Conservation (phyloP, 345 rosid species). For the Gynandropsis gynandra region DNA sequence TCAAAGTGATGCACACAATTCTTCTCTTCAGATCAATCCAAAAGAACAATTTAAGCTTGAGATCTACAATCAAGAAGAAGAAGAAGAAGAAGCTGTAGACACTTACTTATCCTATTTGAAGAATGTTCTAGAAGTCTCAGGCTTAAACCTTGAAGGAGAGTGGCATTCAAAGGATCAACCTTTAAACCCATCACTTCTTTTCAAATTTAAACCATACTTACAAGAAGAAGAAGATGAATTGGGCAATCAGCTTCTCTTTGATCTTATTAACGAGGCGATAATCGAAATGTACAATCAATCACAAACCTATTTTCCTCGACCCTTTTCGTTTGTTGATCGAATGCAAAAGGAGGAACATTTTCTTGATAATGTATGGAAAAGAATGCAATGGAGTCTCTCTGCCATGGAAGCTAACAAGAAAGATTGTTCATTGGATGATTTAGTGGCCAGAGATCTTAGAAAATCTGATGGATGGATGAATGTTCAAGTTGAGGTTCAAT, state of each 20-base stretch:
- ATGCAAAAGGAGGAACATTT: constrained; percentile 38
- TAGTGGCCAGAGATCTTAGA: constrained; percentile 46
- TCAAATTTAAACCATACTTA: constrained; percentile 33
- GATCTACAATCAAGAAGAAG: constrained; percentile 17
- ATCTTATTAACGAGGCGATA: constrained; percentile 52
- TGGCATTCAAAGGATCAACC: constrained; percentile 73
- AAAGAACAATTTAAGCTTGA: background rate
- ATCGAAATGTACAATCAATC: constrained; percentile 37
- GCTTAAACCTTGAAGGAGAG: constrained; percentile 39
- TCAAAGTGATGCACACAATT: background rate
- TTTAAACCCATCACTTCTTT: constrained; percentile 49
- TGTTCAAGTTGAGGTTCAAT: constrained; percentile 45
- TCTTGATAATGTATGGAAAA: constrained; percentile 61
- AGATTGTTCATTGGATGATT: constrained; percentile 47
- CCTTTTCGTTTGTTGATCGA: constrained; percentile 33
- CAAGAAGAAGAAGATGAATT: constrained; percentile 27
- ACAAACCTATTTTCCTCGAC: constrained; percentile 48
- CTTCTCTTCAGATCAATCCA: background rate
- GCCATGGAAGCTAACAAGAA: constrained; percentile 28
- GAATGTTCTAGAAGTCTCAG: constrained; percentile 53
- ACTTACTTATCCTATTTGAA: constrained; percentile 44
- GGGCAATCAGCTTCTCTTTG: constrained; percentile 51
- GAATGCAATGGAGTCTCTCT: constrained; percentile 34
- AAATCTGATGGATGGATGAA: constrained; percentile 63
- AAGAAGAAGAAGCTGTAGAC: constrained; percentile 25